phyloP scores from a whole-genome alignment of 2,329 filamentous ascomycete species.

The Ramularia collo-cygni region DNA sequence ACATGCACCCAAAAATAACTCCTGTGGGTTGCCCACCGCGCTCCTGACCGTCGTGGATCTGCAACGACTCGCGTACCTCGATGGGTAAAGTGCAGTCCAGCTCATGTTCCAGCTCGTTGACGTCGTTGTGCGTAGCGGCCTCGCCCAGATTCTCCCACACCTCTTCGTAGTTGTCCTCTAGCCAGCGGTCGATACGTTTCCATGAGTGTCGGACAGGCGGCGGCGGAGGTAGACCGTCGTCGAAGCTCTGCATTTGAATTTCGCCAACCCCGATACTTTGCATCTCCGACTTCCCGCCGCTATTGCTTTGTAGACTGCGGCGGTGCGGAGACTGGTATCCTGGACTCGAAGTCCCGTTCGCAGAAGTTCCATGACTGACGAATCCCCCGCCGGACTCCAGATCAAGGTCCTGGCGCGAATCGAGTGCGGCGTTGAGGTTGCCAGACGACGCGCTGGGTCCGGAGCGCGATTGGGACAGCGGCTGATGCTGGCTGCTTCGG shows the following conservation, averaged over 20 bases:
- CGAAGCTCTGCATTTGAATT: constrained; percentile 94
- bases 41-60: constrained; percentile 94
- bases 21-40: constrained; percentile 85
- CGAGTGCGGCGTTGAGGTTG: constrained; percentile 74
- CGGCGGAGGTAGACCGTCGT: constrained; percentile 81
- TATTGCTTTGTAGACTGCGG: constrained; percentile 53
- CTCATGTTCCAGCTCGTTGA: constrained; percentile 95
- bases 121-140: constrained; percentile 84
- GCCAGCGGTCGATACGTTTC: constrained; percentile 89
- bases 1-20: constrained; percentile 87
- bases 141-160: constrained; percentile 89
- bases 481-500: constrained; percentile 82
- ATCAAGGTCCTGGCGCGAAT: constrained; percentile 78
- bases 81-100: constrained; percentile 89
- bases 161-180: constrained; percentile 91
- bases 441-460: constrained; percentile 72
- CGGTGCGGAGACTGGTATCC: constrained; percentile 81
- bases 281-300: constrained; percentile 46
- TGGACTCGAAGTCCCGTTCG: constrained; percentile 50
- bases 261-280: constrained; percentile 70
- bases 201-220: constrained; percentile 86
- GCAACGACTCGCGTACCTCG: constrained; percentile 86
- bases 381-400: constrained; percentile 54
- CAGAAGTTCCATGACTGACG: constrained; percentile 48
- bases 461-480: constrained; percentile 67